Percentiles rank a stretch among this genome's conserved stretches.
phyloP scores from a whole-genome alignment of 306 rosid genomes.

The Pyrus bretschneideri region DNA sequence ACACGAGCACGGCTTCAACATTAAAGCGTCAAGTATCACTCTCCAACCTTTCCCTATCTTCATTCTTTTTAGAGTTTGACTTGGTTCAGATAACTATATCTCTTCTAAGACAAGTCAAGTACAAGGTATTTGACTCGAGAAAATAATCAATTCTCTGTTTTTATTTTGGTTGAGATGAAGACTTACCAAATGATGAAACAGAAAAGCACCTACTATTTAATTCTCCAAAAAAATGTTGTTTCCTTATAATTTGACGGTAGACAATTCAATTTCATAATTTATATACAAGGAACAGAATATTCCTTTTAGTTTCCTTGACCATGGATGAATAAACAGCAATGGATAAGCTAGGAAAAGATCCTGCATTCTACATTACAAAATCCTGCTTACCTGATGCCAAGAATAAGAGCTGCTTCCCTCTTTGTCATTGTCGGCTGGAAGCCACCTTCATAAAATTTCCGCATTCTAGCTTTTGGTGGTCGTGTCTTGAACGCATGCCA shows the following conservation, averaged over 20 bases:
- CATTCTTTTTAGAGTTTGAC: not conserved
- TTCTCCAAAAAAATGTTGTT: not conserved
- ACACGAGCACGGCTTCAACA: not conserved
- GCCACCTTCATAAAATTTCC: slow-evolving; percentile 68
- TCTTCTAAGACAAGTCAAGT: not conserved
- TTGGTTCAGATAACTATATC: not conserved
- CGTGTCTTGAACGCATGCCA: slow-evolving; percentile 69
- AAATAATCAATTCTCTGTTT: not conserved
- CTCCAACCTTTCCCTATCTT: not conserved
- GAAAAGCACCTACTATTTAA: not conserved
- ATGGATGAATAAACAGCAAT: not conserved
- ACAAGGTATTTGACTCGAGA: not conserved
- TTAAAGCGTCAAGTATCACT: not conserved
- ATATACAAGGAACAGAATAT: not conserved
- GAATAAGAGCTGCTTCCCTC: slow-evolving; percentile 69
- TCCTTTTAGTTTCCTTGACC: not conserved
- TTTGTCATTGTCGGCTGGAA: slow-evolving; percentile 61
- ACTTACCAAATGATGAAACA: not conserved
- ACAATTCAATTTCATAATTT: not conserved
- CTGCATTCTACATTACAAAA: not conserved
- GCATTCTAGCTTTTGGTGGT: slow-evolving; percentile 40
- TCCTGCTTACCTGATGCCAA: slow-evolving; percentile 58
- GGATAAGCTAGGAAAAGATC: not conserved
- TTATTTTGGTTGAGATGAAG: not conserved
- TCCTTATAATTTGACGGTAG: not conserved